Conservation (phyloP, 768 basidiomycete genomes). For the Hygrophorus russula region DNA sequence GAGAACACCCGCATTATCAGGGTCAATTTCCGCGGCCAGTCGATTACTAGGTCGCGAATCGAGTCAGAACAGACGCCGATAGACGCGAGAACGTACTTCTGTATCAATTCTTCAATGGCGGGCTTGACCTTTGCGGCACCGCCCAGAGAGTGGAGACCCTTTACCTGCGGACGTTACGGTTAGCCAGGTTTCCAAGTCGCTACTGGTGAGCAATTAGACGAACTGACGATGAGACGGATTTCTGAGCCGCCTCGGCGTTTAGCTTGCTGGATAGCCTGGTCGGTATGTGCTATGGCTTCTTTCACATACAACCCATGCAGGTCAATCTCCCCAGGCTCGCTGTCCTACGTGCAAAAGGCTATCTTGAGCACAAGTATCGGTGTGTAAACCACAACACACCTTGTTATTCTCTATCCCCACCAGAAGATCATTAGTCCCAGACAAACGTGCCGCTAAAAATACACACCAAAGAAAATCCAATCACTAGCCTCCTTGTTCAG, state of each 20-base stretch:
- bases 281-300: conserved; percentile 73
- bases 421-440: conserved; percentile 2
- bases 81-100: conserved; percentile 38
- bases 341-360: conserved; percentile 33
- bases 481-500: too few species aligned
- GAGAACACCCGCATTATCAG: conserved; percentile 74
- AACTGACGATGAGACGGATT: conserved; percentile 78
- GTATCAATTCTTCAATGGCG: conserved; percentile 80
- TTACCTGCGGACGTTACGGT: conserved; percentile 40
- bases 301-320: conserved; percentile 90
- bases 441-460: not conserved
- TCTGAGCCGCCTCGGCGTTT: conserved; percentile 50
- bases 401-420: conserved; percentile 58
- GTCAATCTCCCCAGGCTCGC: conserved; percentile 67
- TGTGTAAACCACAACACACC: conserved; percentile 21
- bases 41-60: conserved; percentile 39
- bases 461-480: too few species aligned
- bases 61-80: not conserved
- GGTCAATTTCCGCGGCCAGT: conserved; percentile 65
- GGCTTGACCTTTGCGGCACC: conserved; percentile 84
- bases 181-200: not conserved
- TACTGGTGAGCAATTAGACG: conserved; percentile 15
- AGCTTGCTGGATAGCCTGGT: conserved; percentile 58
- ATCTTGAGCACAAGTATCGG: conserved; percentile 1
- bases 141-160: conserved; percentile 71